phyloP scores from a whole-genome alignment of 1,284 basidiomycete species.

The Trametes hirsuta region DNA sequence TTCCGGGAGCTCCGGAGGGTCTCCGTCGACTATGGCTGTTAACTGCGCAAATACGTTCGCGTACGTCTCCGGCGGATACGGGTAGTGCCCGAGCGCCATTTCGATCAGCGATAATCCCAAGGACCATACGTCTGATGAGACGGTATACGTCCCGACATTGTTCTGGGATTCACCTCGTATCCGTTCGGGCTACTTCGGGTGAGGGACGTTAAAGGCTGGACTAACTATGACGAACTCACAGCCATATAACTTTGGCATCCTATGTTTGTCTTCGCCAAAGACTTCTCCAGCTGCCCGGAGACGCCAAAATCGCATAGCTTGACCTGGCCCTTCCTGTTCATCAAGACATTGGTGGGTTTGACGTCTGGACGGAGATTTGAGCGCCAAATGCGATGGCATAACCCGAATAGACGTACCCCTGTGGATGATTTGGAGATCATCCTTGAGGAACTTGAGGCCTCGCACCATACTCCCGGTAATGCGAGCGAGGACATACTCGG shows the following conservation, averaged over 20 bases:
- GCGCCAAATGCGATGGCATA: background rate
- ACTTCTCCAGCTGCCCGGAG: conserved; percentile 95
- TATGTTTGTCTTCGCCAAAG: conserved; percentile 97
- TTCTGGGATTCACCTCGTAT: conserved; percentile 94
- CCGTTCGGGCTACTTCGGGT: conserved; percentile 75
- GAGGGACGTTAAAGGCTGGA: background rate
- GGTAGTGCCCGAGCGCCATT: conserved; percentile 90
- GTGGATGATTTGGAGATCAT: conserved; percentile 96
- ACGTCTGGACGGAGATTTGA: conserved; percentile 60
- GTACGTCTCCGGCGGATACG: conserved; percentile 98
- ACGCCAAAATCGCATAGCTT: conserved; percentile 99
- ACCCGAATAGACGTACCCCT: conserved; percentile 60
- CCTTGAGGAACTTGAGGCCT: conserved; percentile 96
- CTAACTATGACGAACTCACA: conserved; percentile 49
- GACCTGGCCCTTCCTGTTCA: conserved; percentile 87
- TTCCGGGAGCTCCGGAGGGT: conserved; percentile 83
- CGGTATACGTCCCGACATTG: conserved; percentile 89
- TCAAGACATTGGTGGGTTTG: conserved; percentile 96
- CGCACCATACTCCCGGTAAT: conserved; percentile 85
- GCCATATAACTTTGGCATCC: conserved; percentile 99
- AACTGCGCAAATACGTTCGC: conserved; percentile 96
- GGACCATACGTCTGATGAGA: conserved; percentile 98
- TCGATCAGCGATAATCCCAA: conserved; percentile 97
- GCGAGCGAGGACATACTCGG: conserved; percentile 85
- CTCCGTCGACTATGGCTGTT: conserved; percentile 94